Evolutionary conservation across 2,329 filamentous ascomycete species (phyloP).

Genomic region (Sporothrix sp.): DNA sequence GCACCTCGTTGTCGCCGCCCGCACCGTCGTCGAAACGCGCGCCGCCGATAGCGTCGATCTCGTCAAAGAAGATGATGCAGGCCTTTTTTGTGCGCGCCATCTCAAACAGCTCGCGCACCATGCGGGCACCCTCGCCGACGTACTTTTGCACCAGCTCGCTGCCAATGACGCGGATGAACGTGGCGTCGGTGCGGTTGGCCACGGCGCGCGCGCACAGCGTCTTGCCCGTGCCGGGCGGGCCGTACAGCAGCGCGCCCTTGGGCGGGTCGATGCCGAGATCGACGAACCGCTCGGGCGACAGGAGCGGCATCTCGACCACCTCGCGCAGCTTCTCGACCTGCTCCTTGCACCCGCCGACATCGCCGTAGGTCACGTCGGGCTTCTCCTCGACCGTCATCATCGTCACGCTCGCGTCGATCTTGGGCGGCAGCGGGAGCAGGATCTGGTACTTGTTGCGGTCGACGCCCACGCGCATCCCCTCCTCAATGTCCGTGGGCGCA

Average conservation of each 20-base stretch:
- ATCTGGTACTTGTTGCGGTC: conserved; percentile 99
- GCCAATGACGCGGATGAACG: conserved; percentile 96
- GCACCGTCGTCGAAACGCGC: conserved; percentile 98
- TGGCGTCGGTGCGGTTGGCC: conserved; percentile 94
- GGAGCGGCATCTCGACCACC: conserved; percentile 94
- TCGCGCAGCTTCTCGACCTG: conserved; percentile 98
- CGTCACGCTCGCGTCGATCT: conserved; percentile 97
- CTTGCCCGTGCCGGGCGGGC: conserved; percentile 96
- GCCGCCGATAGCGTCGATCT: conserved; percentile 97
- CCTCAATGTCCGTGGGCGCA: conserved; percentile 96
- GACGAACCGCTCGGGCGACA: conserved; percentile 94
- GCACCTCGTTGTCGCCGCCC: conserved; percentile 92
- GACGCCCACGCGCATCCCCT: conserved; percentile 97
- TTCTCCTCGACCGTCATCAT: conserved; percentile 99
- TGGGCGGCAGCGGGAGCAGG: conserved; percentile 86
- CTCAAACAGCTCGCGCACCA: conserved; percentile 98
- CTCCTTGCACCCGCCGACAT: conserved; percentile 98
- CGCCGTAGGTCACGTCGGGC: conserved; percentile 96
- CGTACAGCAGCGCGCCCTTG: conserved; percentile 93
- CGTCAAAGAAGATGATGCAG: conserved; percentile 99
- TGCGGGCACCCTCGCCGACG: conserved; percentile 92
- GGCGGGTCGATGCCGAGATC: conserved; percentile 98
- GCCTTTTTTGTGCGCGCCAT: conserved; percentile 99
- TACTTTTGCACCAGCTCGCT: conserved; percentile 98
- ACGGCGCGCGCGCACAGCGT: conserved; percentile 95